Conservation (phyloP, 257 asterid genomes). For the Ehretia macrophylla region DNA sequence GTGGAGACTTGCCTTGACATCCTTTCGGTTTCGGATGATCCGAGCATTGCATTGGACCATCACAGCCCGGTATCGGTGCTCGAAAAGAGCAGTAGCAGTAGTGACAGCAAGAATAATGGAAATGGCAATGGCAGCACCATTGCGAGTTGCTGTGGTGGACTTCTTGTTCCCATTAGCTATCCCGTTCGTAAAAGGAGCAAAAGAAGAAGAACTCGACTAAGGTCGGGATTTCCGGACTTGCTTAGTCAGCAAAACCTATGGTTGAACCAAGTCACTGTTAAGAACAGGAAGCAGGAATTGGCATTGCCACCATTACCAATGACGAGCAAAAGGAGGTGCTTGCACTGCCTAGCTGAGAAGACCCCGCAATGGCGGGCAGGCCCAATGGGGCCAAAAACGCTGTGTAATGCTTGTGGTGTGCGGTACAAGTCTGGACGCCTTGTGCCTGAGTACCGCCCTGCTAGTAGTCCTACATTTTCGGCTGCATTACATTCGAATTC, state of each 20-base stretch:
- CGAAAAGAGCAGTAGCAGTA: slow-evolving; percentile 53
- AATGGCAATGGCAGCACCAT: slow-evolving; percentile 27
- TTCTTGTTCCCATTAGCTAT: slow-evolving; percentile 44
- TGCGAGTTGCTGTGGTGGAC: slow-evolving; percentile 50
- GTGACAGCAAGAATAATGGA: slow-evolving; percentile 25
- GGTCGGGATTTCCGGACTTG: slow-evolving; percentile 25
- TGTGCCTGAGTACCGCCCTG: slow-evolving; percentile 90
- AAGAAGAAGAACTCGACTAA: slow-evolving; percentile 26
- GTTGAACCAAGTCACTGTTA: slow-evolving; percentile 24
- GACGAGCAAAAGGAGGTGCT: slow-evolving; percentile 44
- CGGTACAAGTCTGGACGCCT: slow-evolving; percentile 84
- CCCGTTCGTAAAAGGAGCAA: slow-evolving; percentile 70
- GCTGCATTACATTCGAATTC: slow-evolving; percentile 68
- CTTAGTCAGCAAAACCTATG: slow-evolving; percentile 22
- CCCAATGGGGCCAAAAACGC: slow-evolving; percentile 79
- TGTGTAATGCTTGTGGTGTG: slow-evolving; percentile 93
- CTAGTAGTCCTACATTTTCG: slow-evolving; percentile 71
- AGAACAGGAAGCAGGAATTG: slow-evolving; percentile 27
- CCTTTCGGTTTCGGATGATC: slow-evolving; percentile 29
- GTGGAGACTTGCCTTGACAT: slow-evolving; percentile 43
- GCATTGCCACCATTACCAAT: slow-evolving; percentile 25
- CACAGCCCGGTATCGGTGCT: slow-evolving; percentile 76
- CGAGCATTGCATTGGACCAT: slow-evolving; percentile 34
- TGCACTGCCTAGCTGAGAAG: slow-evolving; percentile 75
- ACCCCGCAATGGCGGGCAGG: slow-evolving; percentile 97